These are phyloP conservation scores for Astrothelium macrocarpum DNA, from an alignment of 495 filamentous ascomycete species.

Conservation along the genomic window DNA sequence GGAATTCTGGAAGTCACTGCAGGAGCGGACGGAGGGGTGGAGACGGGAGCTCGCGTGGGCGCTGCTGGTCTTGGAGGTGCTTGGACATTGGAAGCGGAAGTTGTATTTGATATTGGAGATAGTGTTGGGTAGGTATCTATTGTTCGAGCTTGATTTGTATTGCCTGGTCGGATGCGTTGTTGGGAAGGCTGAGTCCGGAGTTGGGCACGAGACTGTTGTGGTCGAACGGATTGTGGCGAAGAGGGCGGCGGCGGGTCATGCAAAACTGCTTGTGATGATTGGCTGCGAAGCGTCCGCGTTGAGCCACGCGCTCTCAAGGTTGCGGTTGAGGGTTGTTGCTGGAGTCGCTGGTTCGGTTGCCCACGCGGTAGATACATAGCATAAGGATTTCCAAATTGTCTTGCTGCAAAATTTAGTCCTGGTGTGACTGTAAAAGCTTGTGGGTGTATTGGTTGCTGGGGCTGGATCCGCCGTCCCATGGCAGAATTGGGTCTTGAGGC, in stretches of 20 bases:
- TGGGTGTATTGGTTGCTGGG: not conserved
- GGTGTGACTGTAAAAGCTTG: constrained; percentile 9
- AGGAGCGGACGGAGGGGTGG: not conserved
- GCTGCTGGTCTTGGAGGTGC: not conserved
- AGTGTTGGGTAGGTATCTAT: not conserved
- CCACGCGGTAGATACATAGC: constrained; percentile 18
- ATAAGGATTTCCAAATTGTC: constrained; percentile 22
- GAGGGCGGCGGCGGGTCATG: constrained; percentile 14
- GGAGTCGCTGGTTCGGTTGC: constrained; percentile 19
- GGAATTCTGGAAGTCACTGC: not conserved
- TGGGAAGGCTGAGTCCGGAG: constrained; percentile 21
- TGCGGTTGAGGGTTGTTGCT: constrained; percentile 27
- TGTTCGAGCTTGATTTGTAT: not conserved
- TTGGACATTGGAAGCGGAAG: not conserved
- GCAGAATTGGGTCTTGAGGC: constrained; percentile 19
- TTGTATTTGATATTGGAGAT: not conserved
- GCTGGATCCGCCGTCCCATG: constrained; percentile 13
- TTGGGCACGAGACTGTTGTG: constrained; percentile 19
- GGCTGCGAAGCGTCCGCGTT: constrained; percentile 9
- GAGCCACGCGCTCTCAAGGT: constrained; percentile 23
- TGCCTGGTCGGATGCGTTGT: constrained; percentile 8
- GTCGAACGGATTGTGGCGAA: constrained; percentile 13
- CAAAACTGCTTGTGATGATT: constrained; percentile 12
- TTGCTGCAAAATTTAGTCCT: constrained; percentile 19
- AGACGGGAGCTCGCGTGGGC: not conserved